These are phyloP conservation scores for Nemania sp. DNA, from an alignment of 2,329 filamentous ascomycete species.

Conservation along the genomic window DNA sequence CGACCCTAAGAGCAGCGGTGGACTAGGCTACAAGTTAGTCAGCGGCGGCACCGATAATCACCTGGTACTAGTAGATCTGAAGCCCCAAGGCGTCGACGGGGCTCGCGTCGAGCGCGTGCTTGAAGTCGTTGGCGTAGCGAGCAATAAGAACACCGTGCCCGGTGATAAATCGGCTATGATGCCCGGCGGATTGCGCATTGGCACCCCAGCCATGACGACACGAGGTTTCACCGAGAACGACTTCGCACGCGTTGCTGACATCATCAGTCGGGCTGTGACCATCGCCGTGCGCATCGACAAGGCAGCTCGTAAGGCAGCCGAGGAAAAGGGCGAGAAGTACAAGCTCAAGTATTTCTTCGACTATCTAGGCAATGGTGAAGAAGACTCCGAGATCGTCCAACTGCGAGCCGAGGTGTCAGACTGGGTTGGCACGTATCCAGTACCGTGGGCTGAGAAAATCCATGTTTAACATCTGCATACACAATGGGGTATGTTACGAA, in stretches of 20 bases:
- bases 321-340: constrained; percentile 68
- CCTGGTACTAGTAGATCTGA: constrained; percentile 89
- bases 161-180: constrained; percentile 93
- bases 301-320: constrained; percentile 68
- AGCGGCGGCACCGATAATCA: constrained; percentile 97
- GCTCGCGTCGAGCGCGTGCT: constrained; percentile 87
- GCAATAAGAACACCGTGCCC: constrained; percentile 98
- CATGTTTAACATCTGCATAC: constrained; percentile 30
- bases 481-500: constrained; percentile 9
- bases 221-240: constrained; percentile 88
- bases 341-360: constrained; percentile 70
- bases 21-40: constrained; percentile 84
- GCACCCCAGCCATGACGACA: constrained; percentile 96
- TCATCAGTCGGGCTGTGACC: constrained; percentile 80
- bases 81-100: constrained; percentile 84
- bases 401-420: constrained; percentile 74
- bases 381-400: constrained; percentile 71
- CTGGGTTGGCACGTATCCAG: constrained; percentile 74
- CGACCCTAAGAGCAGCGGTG: constrained; percentile 71
- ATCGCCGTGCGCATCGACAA: constrained; percentile 78
- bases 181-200: constrained; percentile 90
- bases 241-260: constrained; percentile 82
- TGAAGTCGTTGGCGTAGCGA: constrained; percentile 92
- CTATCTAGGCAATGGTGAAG: constrained; percentile 68
- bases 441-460: constrained; percentile 63